Conservation (phyloP, 345 rosid species). For the Barbarea vulgaris region DNA sequence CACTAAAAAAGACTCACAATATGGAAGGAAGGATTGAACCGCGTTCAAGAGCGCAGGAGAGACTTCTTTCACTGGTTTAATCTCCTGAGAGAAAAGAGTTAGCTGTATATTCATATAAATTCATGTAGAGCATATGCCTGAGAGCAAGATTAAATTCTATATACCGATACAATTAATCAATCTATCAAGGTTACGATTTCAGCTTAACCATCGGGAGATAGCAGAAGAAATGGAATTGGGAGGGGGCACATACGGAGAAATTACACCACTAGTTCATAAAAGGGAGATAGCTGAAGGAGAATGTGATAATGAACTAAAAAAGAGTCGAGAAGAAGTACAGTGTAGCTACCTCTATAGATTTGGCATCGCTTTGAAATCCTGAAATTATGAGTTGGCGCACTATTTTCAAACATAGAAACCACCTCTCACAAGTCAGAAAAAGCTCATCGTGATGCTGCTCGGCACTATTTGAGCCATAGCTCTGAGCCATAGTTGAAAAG, state of each 20-base stretch:
- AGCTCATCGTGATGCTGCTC: constrained; percentile 80
- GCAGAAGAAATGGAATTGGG: background rate
- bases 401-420: constrained; percentile 89
- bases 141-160: background rate
- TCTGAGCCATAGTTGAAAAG: constrained; percentile 64
- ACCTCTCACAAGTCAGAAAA: constrained; percentile 83
- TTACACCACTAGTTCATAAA: constrained; percentile 16
- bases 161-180: background rate
- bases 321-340: background rate
- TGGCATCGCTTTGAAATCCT: constrained; percentile 89
- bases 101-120: constrained; percentile 20
- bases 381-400: constrained; percentile 82
- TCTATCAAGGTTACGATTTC: constrained; percentile 12
- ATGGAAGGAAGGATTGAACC: constrained; percentile 79
- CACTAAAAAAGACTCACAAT: constrained; percentile 59
- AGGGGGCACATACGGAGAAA: background rate
- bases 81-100: constrained; percentile 58
- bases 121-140: constrained; percentile 5
- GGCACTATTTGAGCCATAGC: constrained; percentile 53
- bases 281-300: constrained; percentile 16
- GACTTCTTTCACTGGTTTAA: constrained; percentile 86
- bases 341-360: constrained; percentile 66
- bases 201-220: constrained; percentile 10
- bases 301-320: constrained; percentile 9
- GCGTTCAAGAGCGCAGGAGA: constrained; percentile 80